Percentiles rank a stretch among this genome's conserved stretches.
These are phyloP conservation scores for Sphagnum contortum DNA, from an alignment of 225 moss, liverwort and hornwort genomes.

Conservation along the genomic window DNA sequence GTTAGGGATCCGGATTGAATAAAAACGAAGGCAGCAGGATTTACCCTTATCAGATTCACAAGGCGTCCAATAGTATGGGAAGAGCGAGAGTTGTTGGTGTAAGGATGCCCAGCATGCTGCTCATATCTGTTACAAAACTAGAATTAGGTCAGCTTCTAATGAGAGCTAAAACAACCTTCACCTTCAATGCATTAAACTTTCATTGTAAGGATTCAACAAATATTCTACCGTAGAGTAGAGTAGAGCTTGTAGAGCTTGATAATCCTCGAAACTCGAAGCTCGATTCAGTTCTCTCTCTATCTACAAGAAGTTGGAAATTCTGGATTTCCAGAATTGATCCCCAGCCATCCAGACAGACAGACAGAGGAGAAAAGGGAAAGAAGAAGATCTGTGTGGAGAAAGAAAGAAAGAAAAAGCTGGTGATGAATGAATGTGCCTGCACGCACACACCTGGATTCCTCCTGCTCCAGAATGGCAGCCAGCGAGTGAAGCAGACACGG, in stretches of 20 bases:
- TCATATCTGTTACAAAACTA: slow-evolving; percentile 49
- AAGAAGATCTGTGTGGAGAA: too few relatives aligned
- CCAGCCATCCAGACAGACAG: neutral
- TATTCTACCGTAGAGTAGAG: too few relatives aligned
- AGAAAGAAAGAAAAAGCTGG: too few relatives aligned
- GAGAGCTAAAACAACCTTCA: too few relatives aligned
- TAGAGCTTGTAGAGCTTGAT: too few relatives aligned
- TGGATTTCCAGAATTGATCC: neutral
- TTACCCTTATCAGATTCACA: slow-evolving; percentile 78
- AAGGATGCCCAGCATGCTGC: slow-evolving; percentile 70
- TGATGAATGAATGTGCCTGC: too few relatives aligned
- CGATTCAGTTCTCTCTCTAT: neutral
- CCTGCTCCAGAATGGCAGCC: slow-evolving; percentile 72
- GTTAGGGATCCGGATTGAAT: neutral
- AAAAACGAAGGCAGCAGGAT: neutral
- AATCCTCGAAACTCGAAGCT: neutral
- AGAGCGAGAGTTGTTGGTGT: slow-evolving; percentile 72
- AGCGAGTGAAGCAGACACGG: slow-evolving; percentile 67
- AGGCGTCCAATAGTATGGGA: slow-evolving; percentile 87
- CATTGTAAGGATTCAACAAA: too few relatives aligned
- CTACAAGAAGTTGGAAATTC: neutral
- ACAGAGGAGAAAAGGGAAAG: neutral
- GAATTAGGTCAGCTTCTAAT: too few relatives aligned
- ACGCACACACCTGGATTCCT: slow-evolving; percentile 61
- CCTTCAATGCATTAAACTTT: too few relatives aligned